Evolutionary conservation across 352 stramenopile genomes (phyloP), one percentile per base, ranked within the genome.

Genomic region (Saprolegnia parasitica): DNA sequence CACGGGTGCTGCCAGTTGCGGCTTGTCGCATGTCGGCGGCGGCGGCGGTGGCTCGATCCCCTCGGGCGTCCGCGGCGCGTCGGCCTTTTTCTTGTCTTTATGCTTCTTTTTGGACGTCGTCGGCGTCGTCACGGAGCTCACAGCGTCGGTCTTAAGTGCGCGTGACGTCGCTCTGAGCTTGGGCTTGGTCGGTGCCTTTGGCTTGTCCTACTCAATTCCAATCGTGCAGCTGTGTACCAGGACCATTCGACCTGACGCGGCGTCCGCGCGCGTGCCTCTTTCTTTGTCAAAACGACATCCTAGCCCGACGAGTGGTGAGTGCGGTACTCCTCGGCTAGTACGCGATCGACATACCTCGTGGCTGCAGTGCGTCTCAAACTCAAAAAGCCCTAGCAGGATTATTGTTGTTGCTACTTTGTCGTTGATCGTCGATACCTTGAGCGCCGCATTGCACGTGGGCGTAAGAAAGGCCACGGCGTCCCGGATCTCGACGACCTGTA

Each of bases 281-380:
- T 50, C 42, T 56, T 42, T 42, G 39, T 65, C 18, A 50, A 52
- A 29, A 42, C 9, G 1, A 20, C 18, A 32, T 54, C 57, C 37
- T 54, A 24, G 42, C 42, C 4, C 71, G 2, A 49, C 65, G 49
- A 42, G n/a, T n/a, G n/a, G n/a, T 58, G 55, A 15, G 32, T 47
- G 29, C 62, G 58, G 42, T 73, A 49, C 63, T 73, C 40, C 58
- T 20, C 0, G 20, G 16, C 16, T 52, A 29, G 4, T 5, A 46
- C 60, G 3, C 61, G 5, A 35, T 35, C 29, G 29, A 35, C 29
- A 5, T 68, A 90, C 83, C 74, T 83, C 77, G 26, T 83, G 67
- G 23, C 81, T 72, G 62, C 83, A 90, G 73, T 90, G 75, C 26
- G 79, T 74, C 39, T 88, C 83, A 56, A 90, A 88, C n/a, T 55